Conservation (phyloP, 768 basidiomycete genomes). For the Wakefieldia striispora region DNA sequence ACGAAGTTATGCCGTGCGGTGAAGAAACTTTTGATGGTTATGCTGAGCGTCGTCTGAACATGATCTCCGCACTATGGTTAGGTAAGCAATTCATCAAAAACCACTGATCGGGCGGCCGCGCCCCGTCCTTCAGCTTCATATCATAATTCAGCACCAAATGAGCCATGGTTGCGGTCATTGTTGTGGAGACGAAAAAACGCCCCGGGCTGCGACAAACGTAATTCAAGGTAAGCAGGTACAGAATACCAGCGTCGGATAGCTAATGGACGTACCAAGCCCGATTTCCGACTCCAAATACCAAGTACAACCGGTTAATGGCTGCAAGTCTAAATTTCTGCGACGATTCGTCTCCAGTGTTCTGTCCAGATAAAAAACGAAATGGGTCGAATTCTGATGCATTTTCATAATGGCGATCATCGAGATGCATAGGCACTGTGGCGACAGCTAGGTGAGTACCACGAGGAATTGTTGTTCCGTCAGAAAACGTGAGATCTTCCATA, state of each 20-base stretch:
- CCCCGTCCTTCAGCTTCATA: slow-evolving; percentile 35
- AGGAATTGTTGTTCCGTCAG: slow-evolving; percentile 38
- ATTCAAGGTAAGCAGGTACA: slow-evolving; percentile 2
- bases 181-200: slow-evolving; percentile 40
- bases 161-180: slow-evolving; percentile 41
- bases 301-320: slow-evolving; percentile 31
- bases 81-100: slow-evolving; percentile 36
- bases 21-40: slow-evolving; percentile 8
- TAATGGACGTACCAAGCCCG: slow-evolving; percentile 34
- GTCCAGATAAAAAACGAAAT: slow-evolving; percentile 38
- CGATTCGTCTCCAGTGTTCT: slow-evolving; percentile 21
- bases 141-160: slow-evolving; percentile 42
- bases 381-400: slow-evolving; percentile 42
- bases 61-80: slow-evolving; percentile 34
- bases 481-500: slow-evolving; percentile 33
- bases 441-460: slow-evolving; percentile 37
- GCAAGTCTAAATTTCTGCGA: slow-evolving; percentile 28
- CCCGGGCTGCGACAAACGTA: slow-evolving; percentile 34
- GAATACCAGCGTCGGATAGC: neutral
- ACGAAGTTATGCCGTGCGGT: slow-evolving; percentile 10
- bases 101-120: slow-evolving; percentile 36
- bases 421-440: slow-evolving; percentile 34
- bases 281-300: slow-evolving; percentile 36
- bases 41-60: slow-evolving; percentile 34
- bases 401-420: slow-evolving; percentile 41